phyloP scores from a whole-genome alignment of 2,329 filamentous ascomycete species.

The Aspergillus hortae region DNA sequence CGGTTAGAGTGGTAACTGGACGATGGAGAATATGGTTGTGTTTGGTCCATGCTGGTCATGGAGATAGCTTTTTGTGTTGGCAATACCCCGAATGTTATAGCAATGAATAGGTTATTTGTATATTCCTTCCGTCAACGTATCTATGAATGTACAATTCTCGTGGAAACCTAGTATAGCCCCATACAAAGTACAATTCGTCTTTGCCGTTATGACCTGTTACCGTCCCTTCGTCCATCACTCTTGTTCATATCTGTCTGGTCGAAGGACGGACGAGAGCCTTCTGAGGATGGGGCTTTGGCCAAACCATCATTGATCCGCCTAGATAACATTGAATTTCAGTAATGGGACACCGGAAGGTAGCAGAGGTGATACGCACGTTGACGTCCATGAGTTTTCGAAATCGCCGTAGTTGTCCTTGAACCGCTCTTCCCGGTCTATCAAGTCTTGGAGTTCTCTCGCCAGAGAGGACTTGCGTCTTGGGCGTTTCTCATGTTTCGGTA shows the following conservation, averaged over 20 bases:
- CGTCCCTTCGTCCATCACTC: too few species aligned
- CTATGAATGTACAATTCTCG: too few species aligned
- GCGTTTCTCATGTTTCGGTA: neutral
- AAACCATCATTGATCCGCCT: neutral
- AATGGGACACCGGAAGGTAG: too few species aligned
- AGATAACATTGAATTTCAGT: too few species aligned
- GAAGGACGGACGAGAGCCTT: neutral
- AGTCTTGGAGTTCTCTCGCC: neutral
- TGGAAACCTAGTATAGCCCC: too few species aligned
- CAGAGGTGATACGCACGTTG: neutral
- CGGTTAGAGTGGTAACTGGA: slow-evolving; percentile 41
- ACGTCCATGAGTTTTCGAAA: slow-evolving; percentile 4
- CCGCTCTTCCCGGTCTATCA: neutral
- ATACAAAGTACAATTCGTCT: too few species aligned
- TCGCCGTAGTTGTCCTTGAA: neutral
- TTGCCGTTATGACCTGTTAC: too few species aligned
- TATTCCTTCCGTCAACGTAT: neutral
- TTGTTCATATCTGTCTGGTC: too few species aligned
- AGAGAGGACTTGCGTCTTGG: neutral
- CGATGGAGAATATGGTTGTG: neutral
- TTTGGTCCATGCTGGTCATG: neutral
- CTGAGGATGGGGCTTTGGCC: neutral
- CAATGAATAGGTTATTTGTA: neutral
- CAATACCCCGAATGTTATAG: neutral
- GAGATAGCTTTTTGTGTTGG: neutral